Base-by-base conservation (phyloP, 2,329 filamentous ascomycete genomes). In the Endothia cerciana region DNA sequence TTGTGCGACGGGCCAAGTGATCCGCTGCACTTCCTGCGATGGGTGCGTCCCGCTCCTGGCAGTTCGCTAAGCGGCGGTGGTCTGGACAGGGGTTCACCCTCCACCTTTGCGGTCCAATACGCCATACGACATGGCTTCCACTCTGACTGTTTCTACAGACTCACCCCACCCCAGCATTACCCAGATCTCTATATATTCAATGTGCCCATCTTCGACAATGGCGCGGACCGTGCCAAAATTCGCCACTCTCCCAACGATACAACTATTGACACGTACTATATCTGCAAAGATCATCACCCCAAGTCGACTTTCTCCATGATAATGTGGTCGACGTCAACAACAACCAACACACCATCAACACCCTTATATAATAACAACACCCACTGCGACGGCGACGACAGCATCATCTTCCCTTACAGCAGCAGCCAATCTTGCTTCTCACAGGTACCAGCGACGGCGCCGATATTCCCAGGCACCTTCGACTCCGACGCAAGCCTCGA, bases 311-410 rank as follows among this genome's bases (percentile, higher is more conserved):
- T 58, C 40, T 53, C 62, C 58, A 59, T 62, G 22, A 67, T 67
- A 53, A 67, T 65, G 63, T 67, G 63, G 63, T 60, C 63, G 57
- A 55, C 55, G 59, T 55, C 55, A 60, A 65, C 53, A 30, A 56
- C 10, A 36, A n/a, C 63, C 62, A 62, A 47, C 53, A 22, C 72
- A 78, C 25, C 72, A 73, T 41, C 69, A 73, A 17, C 30, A 10
- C 6, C 33, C 19, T 45, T 25, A 40, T 58, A 65, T 45, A 17
- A 47, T 10, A 40, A 25, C 63, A 65, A 63, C 36, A 59, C 22
- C 40, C 19, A 17, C 36, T 28, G 17, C 57, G 25, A 41, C 57
- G 38, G 28, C 22, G 57, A 30, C 13, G 25, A 45, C 11, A 36
- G 41, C 41, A 15, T 7, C 33, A 36, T 7, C 33, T 36, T n/a